Base-by-base conservation (phyloP, 1,284 basidiomycete species). In the Irpex lacteus region DNA sequence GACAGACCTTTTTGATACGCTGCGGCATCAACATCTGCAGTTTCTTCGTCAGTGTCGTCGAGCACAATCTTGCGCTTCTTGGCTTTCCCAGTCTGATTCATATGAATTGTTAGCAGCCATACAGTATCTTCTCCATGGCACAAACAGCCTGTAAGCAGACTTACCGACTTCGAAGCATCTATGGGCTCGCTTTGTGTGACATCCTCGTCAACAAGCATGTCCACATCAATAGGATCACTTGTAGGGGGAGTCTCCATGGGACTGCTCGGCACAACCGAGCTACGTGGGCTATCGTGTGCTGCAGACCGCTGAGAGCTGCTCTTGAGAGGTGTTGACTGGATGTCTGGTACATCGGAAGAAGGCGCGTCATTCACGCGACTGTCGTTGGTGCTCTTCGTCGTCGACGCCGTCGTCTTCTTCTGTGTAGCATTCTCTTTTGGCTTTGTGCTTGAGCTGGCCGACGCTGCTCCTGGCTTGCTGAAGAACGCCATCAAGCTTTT, bases 401-500 rank as follows among this genome's bases (percentile, higher is more conserved):
- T 50, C 7, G 13, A 47, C n/a, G 38, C 0, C 32, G 44, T 8
- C 36, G 58, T 15, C 18, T n/a, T 44, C 49, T 65, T 67, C 34
- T 71, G 67, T 21, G 71, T 72, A 60, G 66, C 66, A 5, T 71
- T 72, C 68, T 71, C 71, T 64, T 73, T 65, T 65, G 69, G 67
- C 63, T 69, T 73, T 38, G 71, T 70, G 58, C 70, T 70, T 8
- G 61, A 32, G n/a, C 62, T 52, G 21, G 69, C 61, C 2, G 70
- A 69, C 38, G 67, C 49, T 15, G 44, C 13, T 47, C 44, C 44
- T n/a, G 74, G 60, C 63, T 89, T 90, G 0, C 77, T 77, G 69
- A 92, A 90, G 75, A 85, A 92, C 7, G 86, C 84, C 75, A 87
- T 87, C 5, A 92, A 80, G 69, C 87, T 91, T 71, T 91, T 92